Conservation (phyloP, 169 alveolate genomes). For the Babesia ovis region DNA sequence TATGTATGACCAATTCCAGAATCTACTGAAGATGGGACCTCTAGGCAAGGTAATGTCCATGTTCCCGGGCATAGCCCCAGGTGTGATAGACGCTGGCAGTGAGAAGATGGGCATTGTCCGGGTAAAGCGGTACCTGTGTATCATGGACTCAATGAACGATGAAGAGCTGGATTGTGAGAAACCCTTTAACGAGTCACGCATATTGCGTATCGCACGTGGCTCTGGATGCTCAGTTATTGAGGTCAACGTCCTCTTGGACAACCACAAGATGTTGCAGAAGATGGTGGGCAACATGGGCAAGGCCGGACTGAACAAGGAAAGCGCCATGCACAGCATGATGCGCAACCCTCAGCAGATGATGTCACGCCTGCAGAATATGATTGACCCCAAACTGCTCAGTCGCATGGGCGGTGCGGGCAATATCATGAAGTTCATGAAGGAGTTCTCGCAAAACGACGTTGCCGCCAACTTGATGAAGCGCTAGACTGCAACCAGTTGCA, state of each 20-base stretch:
- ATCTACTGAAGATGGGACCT: slow-evolving; percentile 94
- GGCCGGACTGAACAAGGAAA: slow-evolving; percentile 89
- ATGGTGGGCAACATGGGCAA: slow-evolving; percentile 97
- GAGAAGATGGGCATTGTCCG: slow-evolving; percentile 96
- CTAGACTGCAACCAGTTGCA: slow-evolving; percentile 11
- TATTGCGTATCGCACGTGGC: slow-evolving; percentile 93
- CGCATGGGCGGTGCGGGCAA: slow-evolving; percentile 96
- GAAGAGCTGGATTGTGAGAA: slow-evolving; percentile 92
- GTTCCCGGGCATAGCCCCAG: slow-evolving; percentile 91
- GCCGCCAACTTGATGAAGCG: slow-evolving; percentile 46
- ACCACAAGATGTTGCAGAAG: slow-evolving; percentile 93
- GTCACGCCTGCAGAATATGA: slow-evolving; percentile 90
- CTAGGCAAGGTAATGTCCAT: slow-evolving; percentile 92
- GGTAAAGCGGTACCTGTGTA: slow-evolving; percentile 92
- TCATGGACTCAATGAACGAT: slow-evolving; percentile 96
- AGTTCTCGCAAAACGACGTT: slow-evolving; percentile 69
- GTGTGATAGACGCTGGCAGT: slow-evolving; percentile 89
- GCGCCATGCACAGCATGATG: slow-evolving; percentile 86
- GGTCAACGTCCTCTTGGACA: slow-evolving; percentile 90
- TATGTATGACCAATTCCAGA: slow-evolving; percentile 94
- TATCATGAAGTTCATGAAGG: slow-evolving; percentile 92
- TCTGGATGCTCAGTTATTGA: slow-evolving; percentile 91
- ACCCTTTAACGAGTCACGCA: slow-evolving; percentile 88
- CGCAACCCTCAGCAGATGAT: slow-evolving; percentile 93
- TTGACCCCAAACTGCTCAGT: slow-evolving; percentile 93